A percentile compares a stretch with the other conserved stretches of the same genome.
These are phyloP conservation scores for Ogataea neopini DNA, from an alignment of 805 yeast species.

Conservation along the genomic window DNA sequence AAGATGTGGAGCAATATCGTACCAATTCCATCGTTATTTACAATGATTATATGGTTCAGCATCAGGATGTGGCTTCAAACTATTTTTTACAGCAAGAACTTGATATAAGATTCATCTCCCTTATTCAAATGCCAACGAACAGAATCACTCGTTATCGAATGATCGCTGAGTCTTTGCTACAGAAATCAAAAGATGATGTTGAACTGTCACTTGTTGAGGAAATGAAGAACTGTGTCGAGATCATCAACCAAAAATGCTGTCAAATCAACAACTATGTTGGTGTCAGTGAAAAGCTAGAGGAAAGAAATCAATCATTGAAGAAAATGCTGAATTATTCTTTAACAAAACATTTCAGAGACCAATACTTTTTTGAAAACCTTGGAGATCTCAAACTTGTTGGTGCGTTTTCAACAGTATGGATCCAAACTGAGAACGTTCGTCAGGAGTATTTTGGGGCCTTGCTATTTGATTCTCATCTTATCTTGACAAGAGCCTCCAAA, in stretches of 20 bases:
- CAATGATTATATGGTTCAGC: slow-evolving; percentile 32
- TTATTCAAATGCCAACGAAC: slow-evolving; percentile 54
- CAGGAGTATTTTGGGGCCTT: slow-evolving; percentile 37
- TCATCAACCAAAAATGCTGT: slow-evolving; percentile 24
- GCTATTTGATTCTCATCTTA: slow-evolving; percentile 52
- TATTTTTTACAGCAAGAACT: slow-evolving; percentile 41
- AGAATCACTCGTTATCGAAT: slow-evolving; percentile 52
- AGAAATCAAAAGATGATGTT: slow-evolving; percentile 30
- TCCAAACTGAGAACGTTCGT: slow-evolving; percentile 25
- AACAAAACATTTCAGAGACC: slow-evolving; percentile 11
- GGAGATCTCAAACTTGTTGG: slow-evolving; percentile 49
- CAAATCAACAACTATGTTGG: slow-evolving; percentile 27
- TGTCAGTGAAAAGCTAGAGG: slow-evolving; percentile 21
- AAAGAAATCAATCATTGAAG: slow-evolving; percentile 18
- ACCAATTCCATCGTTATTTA: slow-evolving; percentile 23
- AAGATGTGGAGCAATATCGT: slow-evolving; percentile 28
- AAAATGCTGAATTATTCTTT: slow-evolving; percentile 16
- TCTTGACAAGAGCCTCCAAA: slow-evolving; percentile 37
- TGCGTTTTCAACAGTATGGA: slow-evolving; percentile 43
- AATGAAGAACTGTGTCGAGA: slow-evolving; percentile 29
- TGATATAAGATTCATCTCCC: slow-evolving; percentile 55
- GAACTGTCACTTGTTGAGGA: slow-evolving; percentile 25
- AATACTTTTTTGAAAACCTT: slow-evolving; percentile 46
- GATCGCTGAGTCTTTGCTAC: slow-evolving; percentile 45
- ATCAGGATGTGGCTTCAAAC: slow-evolving; percentile 19